These are phyloP conservation scores for Closterium sp. DNA, from an alignment of 139 green algal genomes.

Conservation along the genomic window DNA sequence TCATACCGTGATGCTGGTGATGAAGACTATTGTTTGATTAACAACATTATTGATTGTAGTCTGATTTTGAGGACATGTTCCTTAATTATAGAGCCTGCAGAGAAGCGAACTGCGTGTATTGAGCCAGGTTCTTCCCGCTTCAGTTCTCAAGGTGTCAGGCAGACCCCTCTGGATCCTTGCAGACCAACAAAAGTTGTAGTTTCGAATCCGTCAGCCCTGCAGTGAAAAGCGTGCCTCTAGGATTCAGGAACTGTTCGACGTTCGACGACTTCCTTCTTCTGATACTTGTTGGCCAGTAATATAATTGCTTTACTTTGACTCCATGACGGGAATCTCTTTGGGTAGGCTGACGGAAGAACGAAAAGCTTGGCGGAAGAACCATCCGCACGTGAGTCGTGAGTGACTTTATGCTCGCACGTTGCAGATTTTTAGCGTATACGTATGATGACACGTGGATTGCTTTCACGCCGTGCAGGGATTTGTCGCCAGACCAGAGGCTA, in stretches of 20 bases:
- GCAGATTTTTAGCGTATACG: not conserved
- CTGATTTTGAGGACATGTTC: no score
- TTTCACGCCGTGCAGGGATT: constrained; percentile 69
- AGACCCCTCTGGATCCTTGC: not conserved
- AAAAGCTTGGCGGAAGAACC: constrained; percentile 93
- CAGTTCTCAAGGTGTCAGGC: not conserved
- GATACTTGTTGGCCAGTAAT: not conserved
- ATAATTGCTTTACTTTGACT: not conserved
- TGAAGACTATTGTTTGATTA: no score
- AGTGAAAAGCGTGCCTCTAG: not conserved
- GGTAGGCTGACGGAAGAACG: constrained; percentile 82
- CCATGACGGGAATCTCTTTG: constrained; percentile 69
- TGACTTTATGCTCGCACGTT: not conserved
- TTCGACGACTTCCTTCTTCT: not conserved
- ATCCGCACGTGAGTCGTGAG: constrained; percentile 69
- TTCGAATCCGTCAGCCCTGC: not conserved
- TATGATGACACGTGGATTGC: not conserved
- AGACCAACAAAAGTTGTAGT: not conserved
- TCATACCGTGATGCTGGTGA: no score
- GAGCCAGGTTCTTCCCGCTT: not conserved
- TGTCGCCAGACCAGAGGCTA: constrained; percentile 77
- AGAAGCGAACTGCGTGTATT: not conserved
- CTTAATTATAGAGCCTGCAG: not conserved
- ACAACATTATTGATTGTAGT: no score
- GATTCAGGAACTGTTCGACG: no score